Percentiles rank a stretch among this genome's conserved stretches.
phyloP scores from a whole-genome alignment of 331 rosid genomes.

The Malus hybrid region DNA sequence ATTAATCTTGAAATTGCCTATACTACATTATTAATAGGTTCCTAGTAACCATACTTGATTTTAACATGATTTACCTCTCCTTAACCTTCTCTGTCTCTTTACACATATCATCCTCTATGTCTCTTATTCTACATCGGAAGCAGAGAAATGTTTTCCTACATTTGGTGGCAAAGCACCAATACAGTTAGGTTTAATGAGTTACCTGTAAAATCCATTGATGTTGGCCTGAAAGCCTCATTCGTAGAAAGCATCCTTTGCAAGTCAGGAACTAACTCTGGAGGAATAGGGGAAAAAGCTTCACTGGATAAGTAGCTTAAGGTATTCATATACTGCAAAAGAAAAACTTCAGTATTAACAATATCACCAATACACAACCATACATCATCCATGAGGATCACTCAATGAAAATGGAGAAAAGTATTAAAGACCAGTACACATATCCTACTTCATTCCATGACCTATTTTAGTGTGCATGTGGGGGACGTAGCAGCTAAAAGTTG shows the following conservation, averaged over 20 bases:
- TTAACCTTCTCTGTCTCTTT: neutral
- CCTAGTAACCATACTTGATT: neutral
- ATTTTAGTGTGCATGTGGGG: neutral
- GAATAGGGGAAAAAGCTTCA: conserved; percentile 80
- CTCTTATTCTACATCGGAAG: neutral
- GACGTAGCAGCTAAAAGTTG: neutral
- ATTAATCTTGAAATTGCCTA: neutral
- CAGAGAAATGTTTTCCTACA: neutral
- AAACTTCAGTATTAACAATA: conserved; percentile 18
- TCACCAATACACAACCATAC: neutral
- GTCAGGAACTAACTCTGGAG: conserved; percentile 78
- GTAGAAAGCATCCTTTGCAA: conserved; percentile 92
- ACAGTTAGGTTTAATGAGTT: conserved; percentile 14
- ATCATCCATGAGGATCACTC: neutral
- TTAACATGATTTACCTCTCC: neutral
- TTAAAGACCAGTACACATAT: neutral
- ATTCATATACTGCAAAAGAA: conserved; percentile 74
- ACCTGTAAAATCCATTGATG: conserved; percentile 89
- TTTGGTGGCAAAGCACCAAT: neutral
- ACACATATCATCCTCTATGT: neutral
- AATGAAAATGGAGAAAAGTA: neutral
- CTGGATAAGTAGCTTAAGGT: conserved; percentile 87
- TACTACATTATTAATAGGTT: neutral
- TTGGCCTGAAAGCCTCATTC: conserved; percentile 81
- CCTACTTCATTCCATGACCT: neutral